A percentile compares a stretch with the other conserved stretches of the same genome.
Evolutionary conservation across 2,329 filamentous ascomycete species (phyloP).

Genomic region (Fusarium penzigii): DNA sequence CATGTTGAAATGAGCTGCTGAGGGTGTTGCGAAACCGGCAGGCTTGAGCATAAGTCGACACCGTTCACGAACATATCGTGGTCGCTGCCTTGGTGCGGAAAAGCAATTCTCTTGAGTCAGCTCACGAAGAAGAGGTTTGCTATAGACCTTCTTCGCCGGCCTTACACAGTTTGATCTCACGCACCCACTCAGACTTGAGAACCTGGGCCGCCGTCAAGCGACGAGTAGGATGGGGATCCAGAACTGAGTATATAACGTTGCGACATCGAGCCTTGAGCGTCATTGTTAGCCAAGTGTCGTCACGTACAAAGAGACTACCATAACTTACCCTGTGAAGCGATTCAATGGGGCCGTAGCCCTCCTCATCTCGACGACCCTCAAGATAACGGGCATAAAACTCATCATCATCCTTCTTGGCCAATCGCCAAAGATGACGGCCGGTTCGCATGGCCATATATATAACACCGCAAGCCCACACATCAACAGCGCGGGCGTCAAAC

Average conservation of each 20-base stretch:
- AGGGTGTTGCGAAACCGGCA: too few species aligned
- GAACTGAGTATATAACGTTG: slow-evolving; percentile 98
- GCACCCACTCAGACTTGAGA: slow-evolving; percentile 97
- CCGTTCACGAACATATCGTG: background rate
- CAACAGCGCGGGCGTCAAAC: slow-evolving; percentile 93
- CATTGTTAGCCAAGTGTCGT: slow-evolving; percentile 12
- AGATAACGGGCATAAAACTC: slow-evolving; percentile 96
- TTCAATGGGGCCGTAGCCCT: slow-evolving; percentile 95
- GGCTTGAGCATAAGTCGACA: too few species aligned
- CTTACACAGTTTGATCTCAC: slow-evolving; percentile 95
- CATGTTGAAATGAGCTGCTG: too few species aligned
- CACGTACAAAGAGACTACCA: background rate
- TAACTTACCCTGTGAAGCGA: slow-evolving; percentile 84
- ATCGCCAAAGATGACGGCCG: slow-evolving; percentile 90
- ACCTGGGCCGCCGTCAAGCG: slow-evolving; percentile 96
- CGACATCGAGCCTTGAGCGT: slow-evolving; percentile 80
- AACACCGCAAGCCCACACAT: slow-evolving; percentile 97
- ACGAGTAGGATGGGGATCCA: slow-evolving; percentile 89
- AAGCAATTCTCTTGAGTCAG: background rate
- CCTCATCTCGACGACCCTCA: slow-evolving; percentile 88
- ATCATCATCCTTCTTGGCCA: slow-evolving; percentile 96
- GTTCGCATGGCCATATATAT: slow-evolving; percentile 99
- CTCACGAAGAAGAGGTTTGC: slow-evolving; percentile 10
- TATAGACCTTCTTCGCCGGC: slow-evolving; percentile 94
- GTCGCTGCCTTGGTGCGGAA: too few species aligned